Evolutionary conservation across 1,284 basidiomycete genomes (phyloP).

Genomic region (Fomitiporia mediterranea): DNA sequence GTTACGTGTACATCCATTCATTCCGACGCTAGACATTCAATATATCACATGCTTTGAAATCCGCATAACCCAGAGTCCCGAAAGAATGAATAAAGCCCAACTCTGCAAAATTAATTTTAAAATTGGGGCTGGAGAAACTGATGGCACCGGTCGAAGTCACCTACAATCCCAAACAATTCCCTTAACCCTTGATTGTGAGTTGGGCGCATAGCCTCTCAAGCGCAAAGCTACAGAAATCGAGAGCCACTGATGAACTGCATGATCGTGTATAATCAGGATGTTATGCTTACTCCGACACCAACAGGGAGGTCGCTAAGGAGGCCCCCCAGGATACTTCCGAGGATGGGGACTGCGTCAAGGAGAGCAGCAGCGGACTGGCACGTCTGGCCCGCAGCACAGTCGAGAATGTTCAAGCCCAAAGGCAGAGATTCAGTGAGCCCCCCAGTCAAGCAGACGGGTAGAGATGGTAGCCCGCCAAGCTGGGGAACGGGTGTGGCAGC

Average conservation of each 20-base stretch:
- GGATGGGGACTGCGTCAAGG: not conserved
- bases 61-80: not conserved
- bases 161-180: not conserved
- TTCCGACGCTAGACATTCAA: too few relatives aligned
- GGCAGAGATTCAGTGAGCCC: not conserved
- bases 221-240: not conserved
- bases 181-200: not conserved
- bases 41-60: not conserved
- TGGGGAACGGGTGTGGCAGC: conserved; percentile 6
- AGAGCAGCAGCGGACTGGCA: not conserved
- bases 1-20: too few relatives aligned
- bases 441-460: not conserved
- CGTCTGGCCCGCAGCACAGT: not conserved
- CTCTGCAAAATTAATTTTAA: not conserved
- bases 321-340: not conserved
- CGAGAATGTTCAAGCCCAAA: not conserved
- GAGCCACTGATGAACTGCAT: not conserved
- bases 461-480: not conserved
- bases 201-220: not conserved
- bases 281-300: not conserved
- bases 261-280: not conserved
- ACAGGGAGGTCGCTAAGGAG: not conserved
- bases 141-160: not conserved
- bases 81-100: not conserved
- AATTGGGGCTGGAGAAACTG: too few relatives aligned